A percentile compares a stretch with the other conserved stretches of the same genome.
Conservation (phyloP, 1,284 basidiomycete genomes). For the Mycena sp. region DNA sequence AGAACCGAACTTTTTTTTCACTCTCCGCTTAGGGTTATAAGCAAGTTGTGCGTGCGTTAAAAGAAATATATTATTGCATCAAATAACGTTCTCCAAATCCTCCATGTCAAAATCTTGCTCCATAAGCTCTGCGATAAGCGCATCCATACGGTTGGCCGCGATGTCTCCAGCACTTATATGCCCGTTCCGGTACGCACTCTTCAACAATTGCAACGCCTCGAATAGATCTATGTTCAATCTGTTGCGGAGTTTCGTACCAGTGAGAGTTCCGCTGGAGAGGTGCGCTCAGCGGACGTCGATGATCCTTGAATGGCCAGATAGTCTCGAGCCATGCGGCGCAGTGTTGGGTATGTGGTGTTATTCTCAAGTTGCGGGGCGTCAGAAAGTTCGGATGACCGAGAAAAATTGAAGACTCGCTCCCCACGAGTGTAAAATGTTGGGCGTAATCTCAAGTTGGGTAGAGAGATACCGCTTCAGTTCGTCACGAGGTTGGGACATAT, state of each 20-base stretch:
- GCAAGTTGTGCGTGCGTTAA: background rate
- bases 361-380: background rate
- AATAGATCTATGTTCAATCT: slow-evolving; percentile 24
- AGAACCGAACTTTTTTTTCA: background rate
- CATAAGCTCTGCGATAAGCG: background rate
- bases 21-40: too few relatives aligned
- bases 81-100: background rate
- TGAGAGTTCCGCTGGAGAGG: slow-evolving; percentile 18
- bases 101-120: background rate
- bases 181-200: too few relatives aligned
- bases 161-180: background rate
- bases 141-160: background rate
- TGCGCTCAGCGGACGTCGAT: slow-evolving; percentile 31
- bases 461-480: slow-evolving; percentile 31
- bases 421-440: background rate
- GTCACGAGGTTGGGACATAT: slow-evolving; percentile 15
- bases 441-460: background rate
- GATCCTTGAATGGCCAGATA: slow-evolving; percentile 34
- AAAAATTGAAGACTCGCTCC: background rate
- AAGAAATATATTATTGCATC: too few relatives aligned
- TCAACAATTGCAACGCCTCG: slow-evolving; percentile 31
- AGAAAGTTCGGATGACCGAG: background rate
- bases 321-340: slow-evolving; percentile 16
- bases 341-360: slow-evolving; percentile 21
- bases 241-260: slow-evolving; percentile 23